Percentiles rank a stretch among this genome's conserved stretches.
phyloP scores from a whole-genome alignment of 2,329 filamentous ascomycete genomes.

The Trematosphaeria pertusa region DNA sequence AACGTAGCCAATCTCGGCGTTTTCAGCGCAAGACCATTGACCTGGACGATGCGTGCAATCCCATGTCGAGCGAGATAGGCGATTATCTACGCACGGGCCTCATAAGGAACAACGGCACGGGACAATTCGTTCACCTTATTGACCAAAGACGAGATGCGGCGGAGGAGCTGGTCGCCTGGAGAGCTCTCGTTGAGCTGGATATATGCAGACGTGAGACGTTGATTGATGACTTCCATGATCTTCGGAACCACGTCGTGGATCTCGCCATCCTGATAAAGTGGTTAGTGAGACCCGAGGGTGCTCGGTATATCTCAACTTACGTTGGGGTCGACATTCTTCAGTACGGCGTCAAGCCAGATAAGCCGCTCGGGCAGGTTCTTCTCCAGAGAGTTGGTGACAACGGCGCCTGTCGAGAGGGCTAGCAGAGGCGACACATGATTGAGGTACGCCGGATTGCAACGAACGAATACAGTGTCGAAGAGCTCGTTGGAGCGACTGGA shows the following conservation, averaged over 20 bases:
- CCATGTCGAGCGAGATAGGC: not conserved
- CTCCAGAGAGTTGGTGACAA: slow-evolving; percentile 64
- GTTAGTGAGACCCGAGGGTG: too few relatives aligned
- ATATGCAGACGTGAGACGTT: slow-evolving; percentile 64
- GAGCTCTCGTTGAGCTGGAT: slow-evolving; percentile 62
- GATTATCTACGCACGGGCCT: slow-evolving; percentile 19
- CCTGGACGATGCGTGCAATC: not conserved
- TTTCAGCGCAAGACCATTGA: slow-evolving; percentile 39
- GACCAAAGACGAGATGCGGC: slow-evolving; percentile 57
- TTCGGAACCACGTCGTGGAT: slow-evolving; percentile 63
- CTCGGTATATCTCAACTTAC: too few relatives aligned
- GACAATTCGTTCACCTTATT: slow-evolving; percentile 42
- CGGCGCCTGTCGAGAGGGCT: slow-evolving; percentile 66
- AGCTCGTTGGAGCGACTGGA: slow-evolving; percentile 64
- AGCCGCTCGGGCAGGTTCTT: slow-evolving; percentile 63
- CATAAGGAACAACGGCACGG: slow-evolving; percentile 28
- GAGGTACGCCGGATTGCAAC: slow-evolving; percentile 64
- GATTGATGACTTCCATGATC: slow-evolving; percentile 66
- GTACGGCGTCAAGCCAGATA: slow-evolving; percentile 64
- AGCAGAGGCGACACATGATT: slow-evolving; percentile 63
- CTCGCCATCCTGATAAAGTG: slow-evolving; percentile 55
- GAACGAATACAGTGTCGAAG: slow-evolving; percentile 68
- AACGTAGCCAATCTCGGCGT: slow-evolving; percentile 26
- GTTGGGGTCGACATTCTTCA: slow-evolving; percentile 60
- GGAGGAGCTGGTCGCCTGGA: slow-evolving; percentile 60